Conservation (phyloP, 768 basidiomycete genomes). For the Rhizopogon roseolus region DNA sequence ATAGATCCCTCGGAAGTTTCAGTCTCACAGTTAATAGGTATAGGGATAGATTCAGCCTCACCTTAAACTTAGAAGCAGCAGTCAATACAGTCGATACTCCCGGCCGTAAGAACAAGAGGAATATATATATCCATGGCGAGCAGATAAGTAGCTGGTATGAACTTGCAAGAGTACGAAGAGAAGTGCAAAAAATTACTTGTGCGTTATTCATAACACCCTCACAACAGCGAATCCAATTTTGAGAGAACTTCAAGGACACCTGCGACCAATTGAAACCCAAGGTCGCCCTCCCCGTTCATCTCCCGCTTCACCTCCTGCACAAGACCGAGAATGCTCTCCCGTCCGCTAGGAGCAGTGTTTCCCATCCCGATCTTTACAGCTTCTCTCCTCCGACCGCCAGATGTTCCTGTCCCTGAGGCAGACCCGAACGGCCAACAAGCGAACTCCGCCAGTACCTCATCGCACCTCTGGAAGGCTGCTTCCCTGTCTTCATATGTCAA, state of each 20-base stretch:
- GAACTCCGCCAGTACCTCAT: slow-evolving; percentile 93
- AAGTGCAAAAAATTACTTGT: background rate
- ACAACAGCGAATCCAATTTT: slow-evolving; percentile 71
- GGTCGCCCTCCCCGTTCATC: slow-evolving; percentile 68
- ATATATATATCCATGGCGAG: background rate
- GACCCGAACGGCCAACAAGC: slow-evolving; percentile 82
- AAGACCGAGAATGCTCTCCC: slow-evolving; percentile 70
- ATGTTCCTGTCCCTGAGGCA: slow-evolving; percentile 26
- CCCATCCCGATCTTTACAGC: slow-evolving; percentile 52
- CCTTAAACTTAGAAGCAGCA: too few relatives aligned
- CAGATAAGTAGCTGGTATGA: background rate
- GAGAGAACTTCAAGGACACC: slow-evolving; percentile 92
- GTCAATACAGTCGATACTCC: too few relatives aligned
- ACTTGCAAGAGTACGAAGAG: background rate
- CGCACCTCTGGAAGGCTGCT: slow-evolving; percentile 87
- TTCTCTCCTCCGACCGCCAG: slow-evolving; percentile 37
- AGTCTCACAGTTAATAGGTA: too few relatives aligned
- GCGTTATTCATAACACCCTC: slow-evolving; percentile 5
- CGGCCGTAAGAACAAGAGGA: background rate
- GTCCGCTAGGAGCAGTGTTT: slow-evolving; percentile 42
- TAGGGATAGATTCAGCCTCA: too few relatives aligned
- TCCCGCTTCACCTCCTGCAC: slow-evolving; percentile 73
- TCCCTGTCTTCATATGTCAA: slow-evolving; percentile 92
- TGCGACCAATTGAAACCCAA: slow-evolving; percentile 86
- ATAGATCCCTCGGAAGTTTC: too few relatives aligned